These are phyloP conservation scores for Trypanosoma vivax DNA, from an alignment of 208 protist species.

Conservation along the genomic window DNA sequence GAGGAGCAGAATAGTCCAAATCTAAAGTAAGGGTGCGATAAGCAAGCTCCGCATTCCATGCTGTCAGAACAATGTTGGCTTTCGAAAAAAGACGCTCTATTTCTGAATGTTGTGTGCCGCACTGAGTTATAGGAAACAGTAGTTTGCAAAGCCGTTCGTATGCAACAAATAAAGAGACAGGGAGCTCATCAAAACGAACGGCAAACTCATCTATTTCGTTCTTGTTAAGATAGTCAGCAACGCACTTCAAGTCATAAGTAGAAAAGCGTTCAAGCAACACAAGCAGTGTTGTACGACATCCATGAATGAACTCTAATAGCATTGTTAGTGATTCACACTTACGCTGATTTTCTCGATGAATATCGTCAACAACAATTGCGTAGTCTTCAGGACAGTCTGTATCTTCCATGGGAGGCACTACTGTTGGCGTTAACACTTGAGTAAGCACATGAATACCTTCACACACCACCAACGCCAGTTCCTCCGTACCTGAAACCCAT, in stretches of 20 bases:
- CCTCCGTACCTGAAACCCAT: slow-evolving; percentile 4
- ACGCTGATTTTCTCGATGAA: slow-evolving; percentile 17
- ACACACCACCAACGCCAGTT: slow-evolving; percentile 37
- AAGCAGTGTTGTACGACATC: slow-evolving; percentile 15
- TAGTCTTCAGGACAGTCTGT: slow-evolving; percentile 75
- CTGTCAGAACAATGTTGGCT: slow-evolving; percentile 1
- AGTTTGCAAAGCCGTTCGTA: slow-evolving; percentile 58
- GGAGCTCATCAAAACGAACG: slow-evolving; percentile 32
- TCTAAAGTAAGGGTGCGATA: not conserved
- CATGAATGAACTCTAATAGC: slow-evolving; percentile 22
- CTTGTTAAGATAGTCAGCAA: slow-evolving; percentile 27
- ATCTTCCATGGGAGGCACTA: slow-evolving; percentile 48
- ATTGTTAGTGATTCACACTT: slow-evolving; percentile 21
- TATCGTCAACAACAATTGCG: slow-evolving; percentile 19
- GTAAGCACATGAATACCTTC: slow-evolving; percentile 64
- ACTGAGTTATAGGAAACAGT: slow-evolving; percentile 12
- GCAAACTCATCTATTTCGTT: slow-evolving; percentile 37
- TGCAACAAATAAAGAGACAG: slow-evolving; percentile 47
- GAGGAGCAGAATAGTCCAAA: not conserved
- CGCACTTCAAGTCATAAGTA: not conserved
- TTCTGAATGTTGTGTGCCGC: not conserved
- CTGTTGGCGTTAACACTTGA: slow-evolving; percentile 47
- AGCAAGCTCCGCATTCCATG: slow-evolving; percentile 14
- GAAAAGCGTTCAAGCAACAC: slow-evolving; percentile 15
- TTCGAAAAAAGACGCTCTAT: not conserved